Evolutionary conservation across 2,329 filamentous ascomycete genomes (phyloP).

Genomic region (Pseudocercospora fijiensis): DNA sequence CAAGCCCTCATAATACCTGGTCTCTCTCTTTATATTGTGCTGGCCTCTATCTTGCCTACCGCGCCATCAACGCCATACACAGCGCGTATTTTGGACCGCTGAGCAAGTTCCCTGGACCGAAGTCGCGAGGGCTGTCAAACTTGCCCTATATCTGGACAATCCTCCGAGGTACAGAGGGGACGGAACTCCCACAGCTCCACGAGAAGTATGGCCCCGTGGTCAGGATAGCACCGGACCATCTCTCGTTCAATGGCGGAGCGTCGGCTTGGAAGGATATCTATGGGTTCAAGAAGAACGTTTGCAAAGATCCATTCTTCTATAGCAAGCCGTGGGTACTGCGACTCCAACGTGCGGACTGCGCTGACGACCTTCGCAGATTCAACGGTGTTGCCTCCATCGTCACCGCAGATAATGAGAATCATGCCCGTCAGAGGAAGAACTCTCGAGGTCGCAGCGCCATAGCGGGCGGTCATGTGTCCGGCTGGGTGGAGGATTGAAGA

Average conservation of each 20-base stretch:
- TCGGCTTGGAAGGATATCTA: slow-evolving; percentile 33
- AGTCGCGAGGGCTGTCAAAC: slow-evolving; percentile 26
- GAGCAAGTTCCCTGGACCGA: slow-evolving; percentile 46
- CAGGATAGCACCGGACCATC: slow-evolving; percentile 42
- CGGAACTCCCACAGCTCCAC: slow-evolving; percentile 33
- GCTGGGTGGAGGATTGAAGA: background rate
- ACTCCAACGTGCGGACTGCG: background rate
- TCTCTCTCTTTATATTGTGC: slow-evolving; percentile 15
- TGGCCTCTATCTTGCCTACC: slow-evolving; percentile 22
- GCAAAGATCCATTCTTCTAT: slow-evolving; percentile 31
- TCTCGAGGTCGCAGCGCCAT: background rate
- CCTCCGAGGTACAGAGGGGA: slow-evolving; percentile 23
- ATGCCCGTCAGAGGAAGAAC: slow-evolving; percentile 29
- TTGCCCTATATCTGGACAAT: slow-evolving; percentile 24
- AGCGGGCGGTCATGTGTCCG: background rate
- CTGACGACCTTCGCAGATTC: slow-evolving; percentile 1
- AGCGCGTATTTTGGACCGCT: slow-evolving; percentile 48
- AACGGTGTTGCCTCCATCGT: slow-evolving; percentile 29
- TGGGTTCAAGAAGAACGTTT: slow-evolving; percentile 29
- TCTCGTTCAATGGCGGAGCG: slow-evolving; percentile 38
- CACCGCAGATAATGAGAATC: slow-evolving; percentile 31
- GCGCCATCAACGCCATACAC: slow-evolving; percentile 34
- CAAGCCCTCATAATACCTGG: slow-evolving; percentile 6
- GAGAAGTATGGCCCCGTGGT: slow-evolving; percentile 42
- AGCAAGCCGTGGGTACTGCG: slow-evolving; percentile 7